phyloP scores from a whole-genome alignment of 441 rosid species.

The Oxalis stricta region DNA sequence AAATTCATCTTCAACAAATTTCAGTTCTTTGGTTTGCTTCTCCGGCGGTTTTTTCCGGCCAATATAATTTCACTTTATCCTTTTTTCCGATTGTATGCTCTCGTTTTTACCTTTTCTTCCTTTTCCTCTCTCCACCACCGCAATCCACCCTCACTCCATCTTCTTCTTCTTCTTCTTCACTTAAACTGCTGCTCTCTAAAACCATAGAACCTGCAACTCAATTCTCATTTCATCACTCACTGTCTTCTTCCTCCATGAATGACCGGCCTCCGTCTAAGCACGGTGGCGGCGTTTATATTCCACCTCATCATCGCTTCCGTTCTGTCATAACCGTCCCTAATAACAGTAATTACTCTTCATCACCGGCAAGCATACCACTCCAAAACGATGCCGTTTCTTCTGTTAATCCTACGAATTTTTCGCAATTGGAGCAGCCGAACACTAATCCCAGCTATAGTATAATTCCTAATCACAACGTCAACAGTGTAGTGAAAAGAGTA shows the following conservation, averaged over 20 bases:
- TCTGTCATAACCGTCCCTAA: conserved; percentile 25
- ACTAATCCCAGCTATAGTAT: conserved; percentile 2
- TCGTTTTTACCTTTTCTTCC: conserved; percentile 3
- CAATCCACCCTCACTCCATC: not conserved
- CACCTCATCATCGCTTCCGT: conserved; percentile 72
- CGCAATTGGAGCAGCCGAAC: conserved; percentile 2
- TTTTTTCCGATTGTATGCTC: no score
- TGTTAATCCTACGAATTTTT: no score
- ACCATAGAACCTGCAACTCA: conserved; percentile 15
- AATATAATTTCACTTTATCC: no score
- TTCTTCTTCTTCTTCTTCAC: no score
- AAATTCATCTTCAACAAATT: no score
- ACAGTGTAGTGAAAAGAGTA: no score
- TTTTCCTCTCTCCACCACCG: conserved; percentile 1
- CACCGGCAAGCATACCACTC: no score
- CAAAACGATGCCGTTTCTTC: conserved; percentile 13
- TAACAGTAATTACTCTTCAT: conserved; percentile 8
- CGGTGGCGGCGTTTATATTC: conserved; percentile 55
- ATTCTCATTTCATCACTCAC: conserved; percentile 4
- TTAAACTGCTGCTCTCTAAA: conserved; percentile 6
- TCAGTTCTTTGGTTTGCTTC: no score
- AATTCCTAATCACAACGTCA: no score
- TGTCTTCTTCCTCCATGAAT: conserved; percentile 32
- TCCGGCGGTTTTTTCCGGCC: no score
- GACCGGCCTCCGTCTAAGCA: conserved; percentile 51